Percentiles rank a stretch among this genome's conserved stretches.
Conservation (phyloP, 768 basidiomycete genomes). For the Terana coerulea region DNA sequence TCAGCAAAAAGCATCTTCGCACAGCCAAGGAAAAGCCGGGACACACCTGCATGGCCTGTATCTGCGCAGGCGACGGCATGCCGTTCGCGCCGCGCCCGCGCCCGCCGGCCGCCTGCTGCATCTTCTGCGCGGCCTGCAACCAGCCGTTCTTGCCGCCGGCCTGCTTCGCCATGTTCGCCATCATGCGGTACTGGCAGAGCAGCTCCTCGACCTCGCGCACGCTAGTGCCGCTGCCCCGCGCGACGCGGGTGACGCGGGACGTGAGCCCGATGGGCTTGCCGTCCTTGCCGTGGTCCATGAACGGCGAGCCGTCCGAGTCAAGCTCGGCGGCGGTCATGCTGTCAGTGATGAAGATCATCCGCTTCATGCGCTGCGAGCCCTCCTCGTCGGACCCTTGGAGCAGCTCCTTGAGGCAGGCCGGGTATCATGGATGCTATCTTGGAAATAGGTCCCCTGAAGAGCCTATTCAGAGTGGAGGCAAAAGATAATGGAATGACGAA, state of each 20-base stretch:
- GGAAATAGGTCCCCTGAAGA: slow-evolving; percentile 88
- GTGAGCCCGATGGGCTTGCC: slow-evolving; percentile 85
- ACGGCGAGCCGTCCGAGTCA: slow-evolving; percentile 90
- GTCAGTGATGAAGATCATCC: slow-evolving; percentile 98
- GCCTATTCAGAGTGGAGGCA: slow-evolving; percentile 8
- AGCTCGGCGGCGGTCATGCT: slow-evolving; percentile 93
- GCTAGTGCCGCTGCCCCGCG: slow-evolving; percentile 89
- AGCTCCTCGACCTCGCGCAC: slow-evolving; percentile 98
- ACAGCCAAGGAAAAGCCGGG: not conserved
- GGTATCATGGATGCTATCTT: slow-evolving; percentile 99
- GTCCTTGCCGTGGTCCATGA: slow-evolving; percentile 82
- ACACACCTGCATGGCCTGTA: slow-evolving; percentile 89
- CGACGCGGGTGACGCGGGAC: slow-evolving; percentile 87
- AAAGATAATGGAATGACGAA: slow-evolving; percentile 35
- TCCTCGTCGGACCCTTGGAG: slow-evolving; percentile 94
- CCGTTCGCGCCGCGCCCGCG: slow-evolving; percentile 84
- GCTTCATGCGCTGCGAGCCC: slow-evolving; percentile 84
- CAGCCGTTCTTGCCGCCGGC: slow-evolving; percentile 97
- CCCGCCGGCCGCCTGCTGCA: slow-evolving; percentile 83
- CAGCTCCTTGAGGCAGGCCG: slow-evolving; percentile 86
- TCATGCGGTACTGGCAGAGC: slow-evolving; percentile 95
- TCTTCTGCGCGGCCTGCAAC: slow-evolving; percentile 88
- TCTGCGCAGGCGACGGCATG: slow-evolving; percentile 90
- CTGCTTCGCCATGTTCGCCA: slow-evolving; percentile 98
- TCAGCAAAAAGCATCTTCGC: not conserved